Conservation (phyloP, 2,329 filamentous ascomycete genomes). For the Fusarium nematophilum region DNA sequence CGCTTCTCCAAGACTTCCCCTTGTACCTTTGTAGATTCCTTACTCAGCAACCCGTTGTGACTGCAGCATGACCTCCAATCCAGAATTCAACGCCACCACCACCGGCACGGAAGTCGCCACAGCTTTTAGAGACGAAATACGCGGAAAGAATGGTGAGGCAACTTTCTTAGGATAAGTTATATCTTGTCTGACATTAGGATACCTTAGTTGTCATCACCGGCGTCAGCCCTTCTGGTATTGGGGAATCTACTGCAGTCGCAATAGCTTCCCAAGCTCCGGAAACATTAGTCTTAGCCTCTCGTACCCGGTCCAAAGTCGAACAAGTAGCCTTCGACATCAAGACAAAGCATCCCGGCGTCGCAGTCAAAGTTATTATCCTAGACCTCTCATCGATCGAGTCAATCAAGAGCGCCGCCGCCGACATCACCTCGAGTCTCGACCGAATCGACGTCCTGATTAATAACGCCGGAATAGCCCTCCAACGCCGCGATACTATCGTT, state of each 20-base stretch:
- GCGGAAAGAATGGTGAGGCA: slow-evolving; percentile 11
- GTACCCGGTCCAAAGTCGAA: slow-evolving; percentile 8
- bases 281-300: slow-evolving; percentile 13
- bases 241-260: slow-evolving; percentile 10
- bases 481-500: not conserved
- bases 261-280: slow-evolving; percentile 16
- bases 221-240: slow-evolving; percentile 15
- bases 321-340: slow-evolving; percentile 4
- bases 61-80: slow-evolving; percentile 18
- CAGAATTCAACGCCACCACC: slow-evolving; percentile 13
- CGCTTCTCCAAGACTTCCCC: too few relatives aligned
- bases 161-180: not conserved
- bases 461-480: slow-evolving; percentile 23
- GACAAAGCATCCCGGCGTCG: not conserved
- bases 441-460: slow-evolving; percentile 26
- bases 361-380: not conserved
- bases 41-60: too few relatives aligned
- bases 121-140: slow-evolving; percentile 1
- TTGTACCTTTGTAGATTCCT: too few relatives aligned
- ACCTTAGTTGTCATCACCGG: slow-evolving; percentile 18
- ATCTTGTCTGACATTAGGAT: not conserved
- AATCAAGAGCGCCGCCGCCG: not conserved
- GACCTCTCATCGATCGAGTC: slow-evolving; percentile 21
- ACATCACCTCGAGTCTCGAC: not conserved
- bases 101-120: slow-evolving; percentile 14